Evolutionary conservation across 495 filamentous ascomycete species (phyloP).

Genomic region (Xylaria grammica): DNA sequence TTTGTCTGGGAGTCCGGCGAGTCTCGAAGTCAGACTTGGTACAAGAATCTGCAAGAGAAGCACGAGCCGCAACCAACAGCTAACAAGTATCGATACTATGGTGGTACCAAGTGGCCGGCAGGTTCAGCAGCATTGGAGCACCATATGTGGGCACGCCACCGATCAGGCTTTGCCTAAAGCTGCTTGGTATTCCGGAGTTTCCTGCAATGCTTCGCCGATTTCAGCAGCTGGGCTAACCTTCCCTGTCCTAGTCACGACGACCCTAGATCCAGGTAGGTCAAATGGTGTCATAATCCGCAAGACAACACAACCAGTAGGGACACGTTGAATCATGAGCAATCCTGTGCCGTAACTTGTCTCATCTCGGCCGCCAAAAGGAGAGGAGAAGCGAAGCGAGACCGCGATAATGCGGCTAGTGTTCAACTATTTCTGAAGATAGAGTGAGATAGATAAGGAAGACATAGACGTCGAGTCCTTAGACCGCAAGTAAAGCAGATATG

Average conservation of each 20-base stretch:
- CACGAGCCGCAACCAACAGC: too few relatives aligned
- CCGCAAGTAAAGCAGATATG: background rate
- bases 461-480: background rate
- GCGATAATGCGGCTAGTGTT: background rate
- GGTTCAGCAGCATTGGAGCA: background rate
- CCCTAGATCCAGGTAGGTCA: slow-evolving; percentile 6
- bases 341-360: background rate
- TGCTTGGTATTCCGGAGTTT: slow-evolving; percentile 8
- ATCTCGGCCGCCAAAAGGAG: too few relatives aligned
- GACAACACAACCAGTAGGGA: slow-evolving; percentile 12
- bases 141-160: slow-evolving; percentile 6
- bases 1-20: background rate
- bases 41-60: too few relatives aligned
- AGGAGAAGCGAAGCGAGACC: too few relatives aligned
- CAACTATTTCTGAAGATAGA: background rate
- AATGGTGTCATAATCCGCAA: slow-evolving; percentile 14
- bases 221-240: slow-evolving; percentile 12
- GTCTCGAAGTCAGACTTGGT: background rate
- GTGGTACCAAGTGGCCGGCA: background rate
- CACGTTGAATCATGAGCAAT: background rate
- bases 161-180: slow-evolving; percentile 15
- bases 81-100: background rate
- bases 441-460: background rate
- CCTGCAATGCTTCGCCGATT: slow-evolving; percentile 24
- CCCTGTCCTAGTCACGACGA: slow-evolving; percentile 11